These are phyloP conservation scores for Emergomyces pasteurianus DNA, from an alignment of 2,329 filamentous ascomycete species.

Conservation along the genomic window DNA sequence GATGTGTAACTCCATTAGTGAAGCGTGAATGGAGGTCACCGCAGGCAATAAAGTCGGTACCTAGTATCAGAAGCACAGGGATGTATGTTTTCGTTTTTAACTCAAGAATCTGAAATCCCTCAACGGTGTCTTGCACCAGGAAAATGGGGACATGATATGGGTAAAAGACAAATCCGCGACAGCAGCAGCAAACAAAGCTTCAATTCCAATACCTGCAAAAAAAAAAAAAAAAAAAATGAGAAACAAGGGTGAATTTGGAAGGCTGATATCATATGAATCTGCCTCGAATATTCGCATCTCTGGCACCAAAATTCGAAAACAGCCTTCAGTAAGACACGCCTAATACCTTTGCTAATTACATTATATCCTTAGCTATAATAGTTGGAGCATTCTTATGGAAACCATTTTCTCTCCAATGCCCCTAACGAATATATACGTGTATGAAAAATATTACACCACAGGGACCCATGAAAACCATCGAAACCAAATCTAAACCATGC, in stretches of 20 bases:
- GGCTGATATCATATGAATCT: neutral
- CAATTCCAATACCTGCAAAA: neutral
- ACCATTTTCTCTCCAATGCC: neutral
- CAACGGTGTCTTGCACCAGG: slow-evolving; percentile 40
- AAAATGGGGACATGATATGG: slow-evolving; percentile 45
- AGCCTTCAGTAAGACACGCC: neutral
- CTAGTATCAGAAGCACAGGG: slow-evolving; percentile 31
- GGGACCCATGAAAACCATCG: neutral
- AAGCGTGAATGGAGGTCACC: slow-evolving; percentile 39
- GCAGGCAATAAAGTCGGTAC: slow-evolving; percentile 40
- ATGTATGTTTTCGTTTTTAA: slow-evolving; percentile 33
- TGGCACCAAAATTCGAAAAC: neutral
- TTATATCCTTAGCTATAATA: neutral
- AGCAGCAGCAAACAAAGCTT: neutral
- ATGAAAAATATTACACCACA: neutral
- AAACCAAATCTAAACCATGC: neutral
- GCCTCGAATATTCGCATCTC: neutral
- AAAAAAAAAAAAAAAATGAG: too few species aligned
- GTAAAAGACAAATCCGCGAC: too few species aligned
- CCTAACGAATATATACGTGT: neutral
- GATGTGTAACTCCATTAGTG: slow-evolving; percentile 34
- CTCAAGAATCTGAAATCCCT: slow-evolving; percentile 42
- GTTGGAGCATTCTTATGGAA: neutral
- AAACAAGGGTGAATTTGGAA: too few species aligned
- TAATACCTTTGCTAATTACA: neutral